These are phyloP conservation scores for Fraxinus angustifolia DNA, from an alignment of 305 asterid species.

Conservation along the genomic window DNA sequence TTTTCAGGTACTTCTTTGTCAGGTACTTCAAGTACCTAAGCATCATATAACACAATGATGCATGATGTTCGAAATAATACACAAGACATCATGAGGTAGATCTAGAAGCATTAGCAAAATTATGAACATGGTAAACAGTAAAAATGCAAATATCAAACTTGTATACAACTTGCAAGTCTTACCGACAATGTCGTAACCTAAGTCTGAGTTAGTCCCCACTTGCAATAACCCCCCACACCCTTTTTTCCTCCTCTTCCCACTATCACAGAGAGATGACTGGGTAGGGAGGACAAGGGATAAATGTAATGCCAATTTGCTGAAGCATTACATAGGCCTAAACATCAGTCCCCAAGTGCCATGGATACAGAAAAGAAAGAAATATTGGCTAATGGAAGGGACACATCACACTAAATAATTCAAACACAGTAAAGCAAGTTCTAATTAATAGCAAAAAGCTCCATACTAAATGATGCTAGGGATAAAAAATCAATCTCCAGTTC, in stretches of 20 bases:
- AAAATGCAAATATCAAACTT: not conserved
- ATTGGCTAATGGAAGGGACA: not conserved
- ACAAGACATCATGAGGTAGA: not conserved
- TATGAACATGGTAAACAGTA: not conserved
- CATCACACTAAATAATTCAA: not conserved
- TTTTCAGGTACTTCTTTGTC: conserved; percentile 75
- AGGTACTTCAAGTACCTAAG: conserved; percentile 65
- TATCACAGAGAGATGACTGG: not conserved
- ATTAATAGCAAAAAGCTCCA: not conserved
- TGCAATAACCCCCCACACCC: not conserved
- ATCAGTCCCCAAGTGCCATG: not conserved
- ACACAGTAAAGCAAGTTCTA: not conserved
- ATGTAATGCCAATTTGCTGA: not conserved
- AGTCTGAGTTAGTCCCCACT: not conserved
- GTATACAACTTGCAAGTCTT: not conserved
- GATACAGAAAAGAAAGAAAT: not conserved
- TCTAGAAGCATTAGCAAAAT: not conserved
- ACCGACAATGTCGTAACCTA: not conserved
- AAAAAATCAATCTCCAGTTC: not conserved
- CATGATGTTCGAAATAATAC: not conserved
- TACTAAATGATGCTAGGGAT: not conserved
- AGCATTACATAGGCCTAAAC: not conserved
- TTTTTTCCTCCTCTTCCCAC: not conserved
- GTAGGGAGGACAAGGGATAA: not conserved
- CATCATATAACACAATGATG: not conserved